Conservation (phyloP, 2,329 filamentous ascomycete species). For the Metarhizium anisopliae region DNA sequence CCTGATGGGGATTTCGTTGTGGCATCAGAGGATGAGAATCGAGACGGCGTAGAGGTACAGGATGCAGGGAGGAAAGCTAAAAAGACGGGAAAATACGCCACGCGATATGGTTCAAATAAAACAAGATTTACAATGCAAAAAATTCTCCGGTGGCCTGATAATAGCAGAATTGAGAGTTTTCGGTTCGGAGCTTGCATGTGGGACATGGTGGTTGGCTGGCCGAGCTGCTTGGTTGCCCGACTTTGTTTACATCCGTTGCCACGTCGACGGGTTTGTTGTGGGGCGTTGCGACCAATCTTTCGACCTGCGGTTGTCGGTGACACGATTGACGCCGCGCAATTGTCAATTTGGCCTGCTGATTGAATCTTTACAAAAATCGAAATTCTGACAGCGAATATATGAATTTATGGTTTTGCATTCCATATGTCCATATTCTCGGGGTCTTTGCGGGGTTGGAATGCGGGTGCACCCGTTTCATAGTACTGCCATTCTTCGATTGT, state of each 20-base stretch:
- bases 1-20: conserved; percentile 19
- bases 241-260: conserved; percentile 28
- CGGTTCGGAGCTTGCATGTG: conserved; percentile 1
- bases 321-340: not conserved
- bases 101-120: not conserved
- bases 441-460: not conserved
- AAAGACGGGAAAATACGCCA: not conserved
- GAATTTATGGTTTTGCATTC: not conserved
- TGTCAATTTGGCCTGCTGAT: not conserved
- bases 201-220: conserved; percentile 22
- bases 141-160: not conserved
- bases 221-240: conserved; percentile 10
- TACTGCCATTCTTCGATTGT: not conserved
- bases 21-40: conserved; percentile 8
- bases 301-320: not conserved
- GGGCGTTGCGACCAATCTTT: not conserved
- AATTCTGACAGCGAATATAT: not conserved
- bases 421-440: not conserved
- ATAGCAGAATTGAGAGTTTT: not conserved
- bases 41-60: conserved; percentile 1
- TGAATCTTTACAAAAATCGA: not conserved
- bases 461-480: not conserved
- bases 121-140: not conserved
- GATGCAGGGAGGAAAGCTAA: not conserved
- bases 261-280: conserved; percentile 15